These are phyloP conservation scores for Hemileia vastatrix DNA, from an alignment of 1,284 basidiomycete genomes.

Conservation along the genomic window DNA sequence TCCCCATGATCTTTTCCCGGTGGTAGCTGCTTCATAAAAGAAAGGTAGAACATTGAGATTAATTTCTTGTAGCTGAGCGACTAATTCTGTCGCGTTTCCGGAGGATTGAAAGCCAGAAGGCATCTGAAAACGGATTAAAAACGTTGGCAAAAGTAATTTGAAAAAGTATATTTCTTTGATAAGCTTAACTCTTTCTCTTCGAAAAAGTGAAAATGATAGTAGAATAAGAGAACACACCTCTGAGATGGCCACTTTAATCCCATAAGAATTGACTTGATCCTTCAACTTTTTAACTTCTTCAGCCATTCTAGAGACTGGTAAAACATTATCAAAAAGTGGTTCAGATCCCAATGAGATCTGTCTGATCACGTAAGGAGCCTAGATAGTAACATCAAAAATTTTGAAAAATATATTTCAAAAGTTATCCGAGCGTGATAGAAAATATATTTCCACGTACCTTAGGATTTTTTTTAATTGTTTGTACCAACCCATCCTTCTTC, in stretches of 20 bases:
- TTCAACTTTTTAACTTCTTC: slow-evolving; percentile 53
- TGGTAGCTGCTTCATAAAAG: slow-evolving; percentile 56
- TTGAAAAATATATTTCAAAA: too few species aligned
- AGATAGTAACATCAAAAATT: slow-evolving; percentile 27
- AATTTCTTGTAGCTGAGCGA: slow-evolving; percentile 58
- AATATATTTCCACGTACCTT: slow-evolving; percentile 4
- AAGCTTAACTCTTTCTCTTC: too few species aligned
- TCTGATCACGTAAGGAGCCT: slow-evolving; percentile 59
- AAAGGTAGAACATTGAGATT: slow-evolving; percentile 63
- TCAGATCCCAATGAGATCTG: slow-evolving; percentile 64
- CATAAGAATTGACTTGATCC: slow-evolving; percentile 50
- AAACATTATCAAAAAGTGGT: slow-evolving; percentile 58
- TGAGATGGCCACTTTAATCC: slow-evolving; percentile 59
- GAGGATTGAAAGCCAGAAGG: slow-evolving; percentile 1
- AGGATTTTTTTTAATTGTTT: slow-evolving; percentile 55
- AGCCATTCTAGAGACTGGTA: slow-evolving; percentile 52
- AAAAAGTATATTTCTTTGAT: too few species aligned
- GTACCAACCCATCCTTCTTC: slow-evolving; percentile 53
- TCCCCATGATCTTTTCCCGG: slow-evolving; percentile 57
- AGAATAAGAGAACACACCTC: slow-evolving; percentile 40
- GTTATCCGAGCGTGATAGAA: neutral
- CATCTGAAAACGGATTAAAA: slow-evolving; percentile 29
- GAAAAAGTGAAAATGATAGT: too few species aligned
- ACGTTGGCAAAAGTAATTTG: neutral
- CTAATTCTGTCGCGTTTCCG: slow-evolving; percentile 43